Base-by-base conservation (phyloP, 768 basidiomycete species). In the Russula foetens region DNA sequence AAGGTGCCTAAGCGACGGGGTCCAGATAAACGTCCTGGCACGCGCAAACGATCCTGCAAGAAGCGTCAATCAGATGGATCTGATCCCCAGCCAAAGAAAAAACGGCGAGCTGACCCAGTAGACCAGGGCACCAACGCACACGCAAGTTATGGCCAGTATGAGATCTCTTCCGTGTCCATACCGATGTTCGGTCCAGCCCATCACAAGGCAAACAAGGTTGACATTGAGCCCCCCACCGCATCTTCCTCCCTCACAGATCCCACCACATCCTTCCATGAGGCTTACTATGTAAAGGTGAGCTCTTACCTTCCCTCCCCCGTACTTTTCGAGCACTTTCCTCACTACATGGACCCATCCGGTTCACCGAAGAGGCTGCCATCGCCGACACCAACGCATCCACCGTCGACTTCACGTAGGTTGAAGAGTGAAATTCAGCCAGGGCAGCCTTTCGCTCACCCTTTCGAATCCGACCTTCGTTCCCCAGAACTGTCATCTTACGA, bases 1-100 rank as follows among this genome's bases (percentile, higher is more conserved):
- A 75, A 82, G 29, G 85, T 81, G 57, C 89, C 89, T 67, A 90
- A 88, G 73, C 84, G 90, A 62, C 81, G 90, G 63, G 90, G 90
- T 3, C 90, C 90, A 63, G 90, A 92, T 79, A 91, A 90, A 75
- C 83, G 82, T 68, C 90, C 90, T 60, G 90, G 90, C 29, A 90
- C 88, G 59, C 81, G 89, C 63, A 86, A 89, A 71, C 80, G 90
- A 67, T 86, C 85, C 58, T 90, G 88, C 79, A 91, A 91, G 82
- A 91, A 89, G 77, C 78, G 87, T 60, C 79, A 82, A 38, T 73
- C 77, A 38, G 79, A 81, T 54, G 74, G 79, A 39, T 83, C 84
- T 63, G 80, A 58, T 7, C 51, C 58, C 26, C 60, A 58, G 45
- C 69, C 69, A 26, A 72, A 71, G 69, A 74, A 74, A 69, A 72